phyloP scores from a whole-genome alignment of 495 filamentous ascomycete species.

The Hypoxylon crocopeplum region DNA sequence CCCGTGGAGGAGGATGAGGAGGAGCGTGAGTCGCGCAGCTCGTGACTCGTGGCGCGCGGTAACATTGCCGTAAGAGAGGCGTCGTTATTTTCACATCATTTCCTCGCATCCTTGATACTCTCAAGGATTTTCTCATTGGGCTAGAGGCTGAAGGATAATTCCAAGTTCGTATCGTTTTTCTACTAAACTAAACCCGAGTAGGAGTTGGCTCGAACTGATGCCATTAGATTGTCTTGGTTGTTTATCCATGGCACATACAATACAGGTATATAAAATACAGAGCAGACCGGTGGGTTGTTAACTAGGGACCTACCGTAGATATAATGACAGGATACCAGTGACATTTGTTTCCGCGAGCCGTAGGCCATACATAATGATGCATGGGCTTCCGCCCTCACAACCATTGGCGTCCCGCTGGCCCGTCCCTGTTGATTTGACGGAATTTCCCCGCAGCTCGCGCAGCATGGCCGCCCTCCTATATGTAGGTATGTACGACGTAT shows the following conservation, averaged over 20 bases:
- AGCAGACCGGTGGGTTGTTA: no score
- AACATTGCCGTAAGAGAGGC: slow-evolving; percentile 6
- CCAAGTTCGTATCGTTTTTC: slow-evolving; percentile 1
- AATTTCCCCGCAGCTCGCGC: slow-evolving; percentile 36
- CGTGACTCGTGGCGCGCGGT: slow-evolving; percentile 23
- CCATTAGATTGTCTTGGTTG: background rate
- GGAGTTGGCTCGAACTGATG: slow-evolving; percentile 10
- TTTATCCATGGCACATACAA: slow-evolving; percentile 4
- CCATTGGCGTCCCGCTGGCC: slow-evolving; percentile 26
- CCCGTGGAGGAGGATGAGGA: slow-evolving; percentile 7
- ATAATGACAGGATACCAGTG: no score
- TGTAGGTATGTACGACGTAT: slow-evolving; percentile 23
- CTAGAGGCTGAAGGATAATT: background rate
- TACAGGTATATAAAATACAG: no score
- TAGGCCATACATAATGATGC: slow-evolving; percentile 20
- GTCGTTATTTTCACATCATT: background rate
- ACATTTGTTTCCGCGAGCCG: no score
- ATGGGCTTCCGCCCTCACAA: slow-evolving; percentile 10
- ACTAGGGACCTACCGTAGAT: no score
- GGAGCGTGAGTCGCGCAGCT: slow-evolving; percentile 28
- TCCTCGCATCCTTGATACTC: slow-evolving; percentile 2
- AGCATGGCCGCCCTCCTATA: slow-evolving; percentile 24
- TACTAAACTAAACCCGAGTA: background rate
- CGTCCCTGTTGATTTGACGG: slow-evolving; percentile 30
- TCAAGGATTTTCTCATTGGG: background rate